Evolutionary conservation across 805 yeast species (phyloP).

Genomic region (Spathaspora girioi): DNA sequence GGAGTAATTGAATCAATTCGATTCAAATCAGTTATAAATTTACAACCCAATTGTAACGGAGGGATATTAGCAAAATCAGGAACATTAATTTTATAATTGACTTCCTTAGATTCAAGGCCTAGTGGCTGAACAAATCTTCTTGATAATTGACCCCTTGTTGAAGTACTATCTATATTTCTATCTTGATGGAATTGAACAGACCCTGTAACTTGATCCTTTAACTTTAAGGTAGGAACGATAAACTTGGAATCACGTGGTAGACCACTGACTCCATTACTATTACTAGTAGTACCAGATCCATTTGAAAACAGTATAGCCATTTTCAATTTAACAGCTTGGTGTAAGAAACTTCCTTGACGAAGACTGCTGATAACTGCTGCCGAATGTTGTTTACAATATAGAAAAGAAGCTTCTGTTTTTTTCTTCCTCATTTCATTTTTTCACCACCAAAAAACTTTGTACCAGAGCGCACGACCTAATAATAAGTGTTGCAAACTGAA

Average conservation of each 20-base stretch:
- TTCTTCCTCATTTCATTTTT: not conserved
- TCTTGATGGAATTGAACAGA: constrained; percentile 30
- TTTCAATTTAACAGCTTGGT: not conserved
- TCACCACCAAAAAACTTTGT: not conserved
- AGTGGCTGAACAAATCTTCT: constrained; percentile 33
- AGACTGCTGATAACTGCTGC: not conserved
- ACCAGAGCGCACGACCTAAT: not conserved
- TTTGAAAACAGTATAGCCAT: constrained; percentile 7
- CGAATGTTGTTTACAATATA: not conserved
- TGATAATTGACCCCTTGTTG: constrained; percentile 20
- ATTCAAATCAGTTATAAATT: constrained; percentile 57
- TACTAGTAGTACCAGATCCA: constrained; percentile 3
- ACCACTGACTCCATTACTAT: constrained; percentile 1
- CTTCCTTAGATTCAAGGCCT: constrained; percentile 33
- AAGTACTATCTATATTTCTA: constrained; percentile 13
- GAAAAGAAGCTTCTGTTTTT: not conserved
- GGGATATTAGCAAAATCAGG: constrained; percentile 50
- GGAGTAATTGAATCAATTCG: constrained; percentile 57
- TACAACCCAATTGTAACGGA: constrained; percentile 58
- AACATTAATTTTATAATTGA: constrained; percentile 40
- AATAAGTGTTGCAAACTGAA: not conserved
- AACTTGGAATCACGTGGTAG: constrained; percentile 16
- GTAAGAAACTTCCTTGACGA: not conserved
- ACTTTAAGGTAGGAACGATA: constrained; percentile 29
- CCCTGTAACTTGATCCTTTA: constrained; percentile 19